Evolutionary conservation across 73 alveolate species (phyloP), one percentile per base, ranked within the genome.

Genomic region (Urostyla sp.): DNA sequence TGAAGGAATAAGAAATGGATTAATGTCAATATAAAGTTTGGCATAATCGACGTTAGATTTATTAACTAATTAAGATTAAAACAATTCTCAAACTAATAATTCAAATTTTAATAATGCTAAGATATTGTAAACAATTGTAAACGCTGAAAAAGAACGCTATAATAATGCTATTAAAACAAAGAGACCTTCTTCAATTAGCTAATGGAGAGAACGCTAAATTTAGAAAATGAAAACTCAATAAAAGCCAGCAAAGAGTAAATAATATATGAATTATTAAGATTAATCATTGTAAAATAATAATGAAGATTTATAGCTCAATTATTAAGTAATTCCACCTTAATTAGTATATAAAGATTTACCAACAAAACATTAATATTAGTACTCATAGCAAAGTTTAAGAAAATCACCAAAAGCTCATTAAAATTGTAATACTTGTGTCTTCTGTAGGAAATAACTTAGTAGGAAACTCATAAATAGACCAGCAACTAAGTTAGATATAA

Each of bases 341-440:
- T 24, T 24, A 30, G 18, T 20, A 11, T 13, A 18, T 55, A 16
- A 15, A 21, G 18, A 15, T 8, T 50, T 6, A 6, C 10, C 72
- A 55, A 20, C 37, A 4, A 16, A 11, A 6, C 7, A 3, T 26
- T 13, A 15, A 18, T 40, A 10, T 11, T 10, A 10, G 15, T 40
- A 40, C 20, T 40, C 51, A 11, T 40, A 34, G 44, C 37, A 63
- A 13, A 63, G 15, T 23, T 21, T 63, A 24, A 37, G 21, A 1
- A 18, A 43, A 3, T 63, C 58, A 20, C 45, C 43, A 6, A 11
- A 63, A 6, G 61, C 37, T 63, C 79, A 63, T 38, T 60, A 63
- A 13, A 60, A 63, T 63, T 63, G 79, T 21, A 63, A 63, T 43
- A 63, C 79, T 7, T 63, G 79, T 31, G 79, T 63, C 3, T 63